Percentiles rank a stretch among this genome's conserved stretches.
Evolutionary conservation across 1,139 yeast species (phyloP).

Genomic region (Taphrina betulina): DNA sequence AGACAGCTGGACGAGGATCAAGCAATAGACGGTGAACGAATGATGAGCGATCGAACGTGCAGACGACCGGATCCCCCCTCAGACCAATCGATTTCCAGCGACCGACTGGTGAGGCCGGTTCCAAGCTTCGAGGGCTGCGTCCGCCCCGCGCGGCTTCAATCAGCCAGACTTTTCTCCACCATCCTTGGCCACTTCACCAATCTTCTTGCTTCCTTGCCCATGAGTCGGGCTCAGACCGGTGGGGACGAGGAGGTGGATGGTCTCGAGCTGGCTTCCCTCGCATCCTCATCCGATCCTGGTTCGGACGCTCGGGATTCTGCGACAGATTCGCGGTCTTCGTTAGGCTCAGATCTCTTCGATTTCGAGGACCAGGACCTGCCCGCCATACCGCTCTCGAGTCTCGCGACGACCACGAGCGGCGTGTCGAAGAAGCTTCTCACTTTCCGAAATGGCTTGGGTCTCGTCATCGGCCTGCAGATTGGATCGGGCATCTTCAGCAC

Average conservation of each 20-base stretch:
- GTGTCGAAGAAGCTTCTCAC: constrained; percentile 45
- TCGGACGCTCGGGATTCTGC: constrained; percentile 37
- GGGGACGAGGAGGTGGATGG: constrained; percentile 40
- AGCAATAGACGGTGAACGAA: too few species aligned
- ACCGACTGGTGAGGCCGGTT: too few species aligned
- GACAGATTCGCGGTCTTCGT: constrained; percentile 37
- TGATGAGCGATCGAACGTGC: too few species aligned
- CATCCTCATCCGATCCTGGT: constrained; percentile 40
- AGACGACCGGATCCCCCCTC: too few species aligned
- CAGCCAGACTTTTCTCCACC: too few species aligned
- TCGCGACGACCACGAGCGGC: constrained; percentile 40
- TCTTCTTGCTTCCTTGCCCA: too few species aligned
- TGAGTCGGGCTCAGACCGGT: too few species aligned
- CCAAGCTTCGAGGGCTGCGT: too few species aligned
- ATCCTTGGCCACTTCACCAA: too few species aligned
- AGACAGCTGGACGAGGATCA: too few species aligned
- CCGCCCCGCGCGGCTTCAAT: too few species aligned
- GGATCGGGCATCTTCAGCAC: constrained; percentile 51
- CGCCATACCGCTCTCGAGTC: constrained; percentile 41
- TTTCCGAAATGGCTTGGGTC: constrained; percentile 46
- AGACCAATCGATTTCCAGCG: too few species aligned
- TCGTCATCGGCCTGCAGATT: constrained; percentile 49
- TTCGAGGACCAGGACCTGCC: constrained; percentile 42
- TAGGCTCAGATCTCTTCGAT: constrained; percentile 40
- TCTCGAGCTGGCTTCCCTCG: constrained; percentile 45